Evolutionary conservation across 768 basidiomycete species (phyloP).

Genomic region (Amanita pseudoporphyria): DNA sequence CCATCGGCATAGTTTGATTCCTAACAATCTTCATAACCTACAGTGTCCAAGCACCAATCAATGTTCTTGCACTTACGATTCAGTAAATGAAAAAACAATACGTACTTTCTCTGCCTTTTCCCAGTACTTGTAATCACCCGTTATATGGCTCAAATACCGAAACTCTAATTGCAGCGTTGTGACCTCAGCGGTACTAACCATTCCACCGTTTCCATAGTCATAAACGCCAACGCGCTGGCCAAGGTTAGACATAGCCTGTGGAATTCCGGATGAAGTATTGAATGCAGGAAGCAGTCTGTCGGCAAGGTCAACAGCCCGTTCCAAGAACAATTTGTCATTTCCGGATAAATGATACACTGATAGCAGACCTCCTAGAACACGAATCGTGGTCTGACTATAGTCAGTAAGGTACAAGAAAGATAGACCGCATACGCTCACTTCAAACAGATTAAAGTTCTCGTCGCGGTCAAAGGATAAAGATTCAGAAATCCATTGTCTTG

Average conservation of each 20-base stretch:
- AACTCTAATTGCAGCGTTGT: conserved; percentile 87
- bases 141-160: conserved; percentile 71
- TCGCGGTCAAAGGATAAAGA: conserved; percentile 72
- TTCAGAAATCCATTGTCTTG: conserved; percentile 68
- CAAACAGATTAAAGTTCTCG: conserved; percentile 79
- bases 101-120: conserved; percentile 66
- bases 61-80: neutral
- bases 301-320: conserved; percentile 74
- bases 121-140: conserved; percentile 78
- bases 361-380: conserved; percentile 84
- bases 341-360: conserved; percentile 79
- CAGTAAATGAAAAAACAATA: conserved; percentile 1
- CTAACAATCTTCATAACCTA: conserved; percentile 57
- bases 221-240: conserved; percentile 47
- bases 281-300: conserved; percentile 79
- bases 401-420: conserved; percentile 18
- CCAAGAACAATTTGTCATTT: conserved; percentile 61
- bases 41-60: conserved; percentile 12
- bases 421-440: conserved; percentile 60
- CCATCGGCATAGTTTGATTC: conserved; percentile 46
- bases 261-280: conserved; percentile 74
- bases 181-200: conserved; percentile 79
- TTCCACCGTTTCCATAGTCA: conserved; percentile 45
- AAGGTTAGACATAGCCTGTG: conserved; percentile 70
- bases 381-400: conserved; percentile 70